Conservation (phyloP, 2,329 filamentous ascomycete genomes). For the Zelopaecilomyces penicillatus region DNA sequence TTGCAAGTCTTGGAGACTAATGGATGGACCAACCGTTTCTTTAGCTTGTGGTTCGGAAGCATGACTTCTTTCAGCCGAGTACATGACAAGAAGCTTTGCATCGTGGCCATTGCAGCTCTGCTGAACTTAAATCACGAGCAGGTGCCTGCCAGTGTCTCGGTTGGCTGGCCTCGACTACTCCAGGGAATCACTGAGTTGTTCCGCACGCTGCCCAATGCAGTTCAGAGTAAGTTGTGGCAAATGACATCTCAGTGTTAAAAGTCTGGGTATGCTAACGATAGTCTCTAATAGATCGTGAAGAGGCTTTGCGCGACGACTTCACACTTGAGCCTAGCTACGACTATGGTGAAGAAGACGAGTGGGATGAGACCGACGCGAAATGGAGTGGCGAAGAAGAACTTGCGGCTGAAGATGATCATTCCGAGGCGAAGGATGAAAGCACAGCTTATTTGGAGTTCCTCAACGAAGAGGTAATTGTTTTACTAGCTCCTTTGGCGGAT, state of each 20-base stretch:
- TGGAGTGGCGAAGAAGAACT: constrained; percentile 70
- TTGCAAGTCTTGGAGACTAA: constrained; percentile 84
- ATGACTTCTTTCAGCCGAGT: constrained; percentile 91
- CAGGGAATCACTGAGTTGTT: constrained; percentile 85
- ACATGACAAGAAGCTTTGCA: constrained; percentile 97
- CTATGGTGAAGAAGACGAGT: constrained; percentile 69
- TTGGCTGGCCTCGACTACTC: constrained; percentile 87
- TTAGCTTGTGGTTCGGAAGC: constrained; percentile 94
- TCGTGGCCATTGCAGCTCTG: constrained; percentile 82
- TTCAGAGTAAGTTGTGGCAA: constrained; percentile 58
- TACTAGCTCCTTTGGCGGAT: background rate
- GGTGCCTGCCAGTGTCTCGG: constrained; percentile 85
- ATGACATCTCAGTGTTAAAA: no score
- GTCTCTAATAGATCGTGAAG: constrained; percentile 62
- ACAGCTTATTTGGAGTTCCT: constrained; percentile 93
- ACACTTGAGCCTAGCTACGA: constrained; percentile 56
- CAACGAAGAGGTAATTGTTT: constrained; percentile 65
- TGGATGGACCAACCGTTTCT: constrained; percentile 97
- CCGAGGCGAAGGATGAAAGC: constrained; percentile 78
- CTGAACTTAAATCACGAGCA: constrained; percentile 71
- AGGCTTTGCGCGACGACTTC: constrained; percentile 83
- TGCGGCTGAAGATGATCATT: constrained; percentile 54
- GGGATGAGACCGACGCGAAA: constrained; percentile 71
- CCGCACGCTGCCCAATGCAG: constrained; percentile 76
- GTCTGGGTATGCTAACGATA: no score